Percentiles rank a stretch among this genome's conserved stretches.
These are phyloP conservation scores for Hericium erinaceus DNA, from an alignment of 768 basidiomycete species.

Conservation along the genomic window DNA sequence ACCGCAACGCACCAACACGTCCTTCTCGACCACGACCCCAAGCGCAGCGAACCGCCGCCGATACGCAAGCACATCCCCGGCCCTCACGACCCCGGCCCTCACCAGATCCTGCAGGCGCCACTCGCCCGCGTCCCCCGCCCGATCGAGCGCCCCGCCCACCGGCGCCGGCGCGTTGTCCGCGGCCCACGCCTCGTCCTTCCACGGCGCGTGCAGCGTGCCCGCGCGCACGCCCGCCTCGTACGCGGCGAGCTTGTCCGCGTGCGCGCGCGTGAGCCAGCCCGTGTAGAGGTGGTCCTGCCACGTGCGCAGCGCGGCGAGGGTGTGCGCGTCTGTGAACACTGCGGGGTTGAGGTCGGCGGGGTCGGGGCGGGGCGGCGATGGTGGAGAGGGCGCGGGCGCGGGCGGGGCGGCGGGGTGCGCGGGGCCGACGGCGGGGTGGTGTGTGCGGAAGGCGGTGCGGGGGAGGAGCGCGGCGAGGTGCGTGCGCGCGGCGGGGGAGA, in stretches of 20 bases:
- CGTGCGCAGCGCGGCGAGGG: constrained; percentile 44
- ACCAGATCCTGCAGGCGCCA: constrained; percentile 37
- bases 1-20: constrained; percentile 34
- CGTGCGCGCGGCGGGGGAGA: constrained; percentile 32
- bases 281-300: constrained; percentile 54
- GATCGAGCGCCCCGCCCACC: too few species aligned
- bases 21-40: constrained; percentile 41
- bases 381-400: constrained; percentile 15
- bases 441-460: constrained; percentile 34
- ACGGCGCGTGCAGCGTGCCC: constrained; percentile 43
- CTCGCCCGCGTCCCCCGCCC: constrained; percentile 19
- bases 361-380: not conserved
- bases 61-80: constrained; percentile 49
- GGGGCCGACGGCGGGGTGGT: constrained; percentile 22
- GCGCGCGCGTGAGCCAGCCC: constrained; percentile 38
- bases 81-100: constrained; percentile 33
- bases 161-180: constrained; percentile 3
- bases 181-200: constrained; percentile 60
- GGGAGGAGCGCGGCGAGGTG: constrained; percentile 34
- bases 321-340: constrained; percentile 43
- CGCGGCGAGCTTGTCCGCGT: constrained; percentile 30
- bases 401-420: constrained; percentile 24
- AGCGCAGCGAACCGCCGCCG: constrained; percentile 35
- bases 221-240: constrained; percentile 34
- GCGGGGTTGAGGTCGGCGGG: constrained; percentile 22